phyloP scores from a whole-genome alignment of 331 rosid species.

The Dryas integrifolia region DNA sequence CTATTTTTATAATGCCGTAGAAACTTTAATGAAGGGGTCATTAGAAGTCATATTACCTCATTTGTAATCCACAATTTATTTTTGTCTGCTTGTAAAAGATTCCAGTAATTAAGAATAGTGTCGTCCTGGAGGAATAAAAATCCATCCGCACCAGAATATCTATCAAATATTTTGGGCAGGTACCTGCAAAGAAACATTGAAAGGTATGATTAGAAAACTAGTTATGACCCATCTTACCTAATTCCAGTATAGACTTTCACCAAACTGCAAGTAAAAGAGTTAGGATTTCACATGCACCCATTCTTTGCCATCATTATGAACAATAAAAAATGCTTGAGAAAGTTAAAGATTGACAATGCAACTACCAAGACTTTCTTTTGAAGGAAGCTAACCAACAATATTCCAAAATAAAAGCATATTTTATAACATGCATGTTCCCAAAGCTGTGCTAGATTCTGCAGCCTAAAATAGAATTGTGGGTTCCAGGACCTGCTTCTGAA shows the following conservation, averaged over 20 bases:
- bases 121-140: slow-evolving; percentile 83
- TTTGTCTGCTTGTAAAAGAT: slow-evolving; percentile 81
- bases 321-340: neutral
- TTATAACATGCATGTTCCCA: too few relatives aligned
- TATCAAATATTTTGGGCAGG: slow-evolving; percentile 75
- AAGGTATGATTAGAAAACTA: slow-evolving; percentile 4
- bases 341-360: slow-evolving; percentile 8
- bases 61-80: slow-evolving; percentile 81
- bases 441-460: neutral
- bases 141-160: slow-evolving; percentile 81
- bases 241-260: neutral
- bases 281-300: neutral
- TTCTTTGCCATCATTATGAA: neutral
- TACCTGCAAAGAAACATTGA: slow-evolving; percentile 47
- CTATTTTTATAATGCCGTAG: too few relatives aligned
- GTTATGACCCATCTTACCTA: slow-evolving; percentile 15
- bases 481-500: neutral
- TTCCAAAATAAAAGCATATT: neutral
- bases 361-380: neutral
- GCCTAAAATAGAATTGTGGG: neutral
- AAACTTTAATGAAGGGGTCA: neutral
- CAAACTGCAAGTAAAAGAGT: neutral
- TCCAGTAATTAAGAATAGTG: slow-evolving; percentile 97
- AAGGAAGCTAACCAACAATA: slow-evolving; percentile 1
- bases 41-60: slow-evolving; percentile 50